Base-by-base conservation (phyloP, 179 eudicot species). In the Drosera spatulata region DNA sequence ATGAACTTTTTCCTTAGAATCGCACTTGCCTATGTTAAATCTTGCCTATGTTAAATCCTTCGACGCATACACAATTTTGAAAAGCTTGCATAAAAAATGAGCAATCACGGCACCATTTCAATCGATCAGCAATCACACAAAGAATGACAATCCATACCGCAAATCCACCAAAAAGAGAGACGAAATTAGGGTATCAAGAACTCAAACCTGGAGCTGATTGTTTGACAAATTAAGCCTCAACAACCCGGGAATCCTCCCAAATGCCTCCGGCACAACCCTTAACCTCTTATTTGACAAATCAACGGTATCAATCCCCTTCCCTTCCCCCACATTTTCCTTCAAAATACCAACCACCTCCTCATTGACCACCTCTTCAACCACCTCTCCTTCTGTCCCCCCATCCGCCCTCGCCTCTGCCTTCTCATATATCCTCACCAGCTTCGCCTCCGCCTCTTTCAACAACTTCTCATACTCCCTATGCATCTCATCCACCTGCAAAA, bases 121-220 rank as follows among this genome's bases (percentile, higher is more conserved):
- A 22, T 22, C 33, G 33, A 22, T 22, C 33, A 22, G 1, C 33
- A 22, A 22, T 22, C 33, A 22, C 33, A 22, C 33, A 22, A 22
- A 22, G 33, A 22, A 22, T 22, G 33, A 22, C 1, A 22, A 22
- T 22, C 33, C 33, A 22, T 22, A 22, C 33, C 33, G 33, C 33
- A 22, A 22, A 22, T 22, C 33, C 33, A 22, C 33, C 33, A 22
- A 22, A 22, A 22, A 22, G 33, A 22, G 33, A 22, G 33, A 22
- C 33, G 33, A 22, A 22, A 22, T 22, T 22, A 10, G 15, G 1
- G 39, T 4, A 11, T n/a, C 15, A 42, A 63, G 58, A 53, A 51
- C 39, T 22, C 67, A 60, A 61, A 88, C 97, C 97, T 83, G 73
- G 53, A 91, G 82, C 61, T 74, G 91, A 80, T 91, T 91, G 11